phyloP scores from a whole-genome alignment of 139 green algal species.

The Haematococcus lacustris region DNA sequence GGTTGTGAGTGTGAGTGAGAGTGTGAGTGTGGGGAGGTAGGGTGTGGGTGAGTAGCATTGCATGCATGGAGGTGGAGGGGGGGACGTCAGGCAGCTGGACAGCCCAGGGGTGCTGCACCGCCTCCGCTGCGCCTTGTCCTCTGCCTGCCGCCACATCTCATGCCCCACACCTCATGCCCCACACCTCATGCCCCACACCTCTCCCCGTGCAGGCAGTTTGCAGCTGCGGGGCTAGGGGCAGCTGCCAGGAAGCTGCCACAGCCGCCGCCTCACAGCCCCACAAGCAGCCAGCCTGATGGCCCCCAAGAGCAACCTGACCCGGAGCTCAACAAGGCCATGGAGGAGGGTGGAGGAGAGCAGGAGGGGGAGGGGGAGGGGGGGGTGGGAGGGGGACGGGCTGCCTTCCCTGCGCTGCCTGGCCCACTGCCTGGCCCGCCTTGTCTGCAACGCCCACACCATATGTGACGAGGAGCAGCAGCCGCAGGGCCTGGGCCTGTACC shows the following conservation, averaged over 20 bases:
- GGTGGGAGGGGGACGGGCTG: constrained; percentile 1
- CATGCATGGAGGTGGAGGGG: too few relatives aligned
- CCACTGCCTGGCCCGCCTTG: constrained; percentile 52
- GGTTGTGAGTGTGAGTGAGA: too few relatives aligned
- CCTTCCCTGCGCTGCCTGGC: constrained; percentile 33
- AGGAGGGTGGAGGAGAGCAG: not conserved
- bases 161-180: too few relatives aligned
- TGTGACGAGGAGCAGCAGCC: constrained; percentile 64
- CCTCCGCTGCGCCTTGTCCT: too few relatives aligned
- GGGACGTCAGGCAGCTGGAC: too few relatives aligned
- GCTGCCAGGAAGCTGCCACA: too few relatives aligned
- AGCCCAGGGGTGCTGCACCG: not conserved
- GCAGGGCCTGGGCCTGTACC: constrained; percentile 55
- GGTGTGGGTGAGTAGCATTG: not conserved
- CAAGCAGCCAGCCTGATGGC: too few relatives aligned
- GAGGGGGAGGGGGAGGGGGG: not conserved
- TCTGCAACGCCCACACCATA: constrained; percentile 68
- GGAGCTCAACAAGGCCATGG: constrained; percentile 8
- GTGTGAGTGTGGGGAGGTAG: too few relatives aligned
- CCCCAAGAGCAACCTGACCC: too few relatives aligned
- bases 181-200: not conserved
- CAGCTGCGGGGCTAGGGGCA: not conserved
- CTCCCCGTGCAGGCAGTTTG: not conserved
- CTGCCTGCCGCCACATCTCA: too few relatives aligned
- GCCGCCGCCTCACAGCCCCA: too few relatives aligned